Conservation (phyloP, 345 rosid genomes). For the Leavenworthia alabamica region DNA sequence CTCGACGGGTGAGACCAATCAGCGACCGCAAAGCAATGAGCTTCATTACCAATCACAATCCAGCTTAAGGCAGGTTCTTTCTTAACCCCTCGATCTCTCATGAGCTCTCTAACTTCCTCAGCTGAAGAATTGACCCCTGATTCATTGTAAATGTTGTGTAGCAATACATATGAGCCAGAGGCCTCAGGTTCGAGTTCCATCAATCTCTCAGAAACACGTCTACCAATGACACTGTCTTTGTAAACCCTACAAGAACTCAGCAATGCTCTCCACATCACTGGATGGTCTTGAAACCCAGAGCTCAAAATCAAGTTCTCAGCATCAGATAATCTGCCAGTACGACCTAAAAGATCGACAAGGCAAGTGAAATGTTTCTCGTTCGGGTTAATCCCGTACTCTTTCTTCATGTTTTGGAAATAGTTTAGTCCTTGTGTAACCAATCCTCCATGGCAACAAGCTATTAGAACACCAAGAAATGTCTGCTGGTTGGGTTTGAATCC, state of each 20-base stretch:
- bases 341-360: slow-evolving; percentile 43
- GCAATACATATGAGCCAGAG: slow-evolving; percentile 44
- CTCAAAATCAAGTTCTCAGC: slow-evolving; percentile 38
- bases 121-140: slow-evolving; percentile 36
- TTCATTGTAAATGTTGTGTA: slow-evolving; percentile 36
- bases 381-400: slow-evolving; percentile 20
- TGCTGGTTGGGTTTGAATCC: slow-evolving; percentile 38
- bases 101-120: slow-evolving; percentile 31
- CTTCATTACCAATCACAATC: slow-evolving; percentile 32
- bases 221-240: slow-evolving; percentile 28
- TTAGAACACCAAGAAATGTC: slow-evolving; percentile 37
- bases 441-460: slow-evolving; percentile 54
- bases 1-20: slow-evolving; percentile 32
- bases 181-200: slow-evolving; percentile 42
- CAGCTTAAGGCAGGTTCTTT: slow-evolving; percentile 54
- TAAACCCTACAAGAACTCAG: slow-evolving; percentile 46
- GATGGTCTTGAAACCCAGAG: slow-evolving; percentile 37
- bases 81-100: slow-evolving; percentile 38
- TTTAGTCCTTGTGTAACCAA: slow-evolving; percentile 39
- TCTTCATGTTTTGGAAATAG: slow-evolving; percentile 40
- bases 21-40: slow-evolving; percentile 29
- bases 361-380: slow-evolving; percentile 42
- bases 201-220: slow-evolving; percentile 39
- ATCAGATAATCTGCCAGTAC: slow-evolving; percentile 40
- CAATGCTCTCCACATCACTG: slow-evolving; percentile 48